Base-by-base conservation (phyloP, 2,329 filamentous ascomycete species). In the Aotearoamyces nothofagi region DNA sequence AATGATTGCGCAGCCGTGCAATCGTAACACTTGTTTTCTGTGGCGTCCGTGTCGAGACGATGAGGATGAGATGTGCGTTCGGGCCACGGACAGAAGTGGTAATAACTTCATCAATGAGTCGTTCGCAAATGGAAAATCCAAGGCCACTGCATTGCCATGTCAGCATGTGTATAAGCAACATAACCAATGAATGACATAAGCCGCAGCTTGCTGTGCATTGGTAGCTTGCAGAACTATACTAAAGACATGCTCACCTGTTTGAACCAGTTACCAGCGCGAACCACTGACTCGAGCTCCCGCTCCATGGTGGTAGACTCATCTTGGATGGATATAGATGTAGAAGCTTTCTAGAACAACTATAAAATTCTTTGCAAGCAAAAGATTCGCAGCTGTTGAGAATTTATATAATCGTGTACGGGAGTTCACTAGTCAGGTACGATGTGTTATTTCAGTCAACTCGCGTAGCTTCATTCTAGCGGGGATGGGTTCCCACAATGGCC, bases 71-170 rank as follows among this genome's bases (percentile, higher is more conserved):
- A 44, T 78, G 71, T 33, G 80, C 66, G 16, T 63, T 60, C 27
- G 70, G 60, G 16, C 78, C 69, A 19, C 71, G 73, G 9, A 70
- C 69, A 33, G 63, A 72, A 9, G 71, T 72, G 34, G 62, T 58
- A 34, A 92, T 70, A 59, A 93, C 94, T 45, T 92, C 81, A 58
- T 93, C 82, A 42, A 92, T 87, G 32, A 93, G 64, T 35, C 83
- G 80, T 46, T 79, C 72, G 50, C 79, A 80, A 41, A 81, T 84
- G 31, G 78, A 76, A 43, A 87, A 78, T 24, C 87, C 87, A 24
- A 94, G 72, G 35, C 87, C 87, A 50, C 87, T 94, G 52, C 4
- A 20, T 13, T 14, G 15, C 24, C 11, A n/a, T 17, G 44, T 58
- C 36, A 58, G 48, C 39, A 33, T 26, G 10, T 11, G 15, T 31